Conservation (phyloP, 768 basidiomycete genomes). For the Leccinum pellstonianum region DNA sequence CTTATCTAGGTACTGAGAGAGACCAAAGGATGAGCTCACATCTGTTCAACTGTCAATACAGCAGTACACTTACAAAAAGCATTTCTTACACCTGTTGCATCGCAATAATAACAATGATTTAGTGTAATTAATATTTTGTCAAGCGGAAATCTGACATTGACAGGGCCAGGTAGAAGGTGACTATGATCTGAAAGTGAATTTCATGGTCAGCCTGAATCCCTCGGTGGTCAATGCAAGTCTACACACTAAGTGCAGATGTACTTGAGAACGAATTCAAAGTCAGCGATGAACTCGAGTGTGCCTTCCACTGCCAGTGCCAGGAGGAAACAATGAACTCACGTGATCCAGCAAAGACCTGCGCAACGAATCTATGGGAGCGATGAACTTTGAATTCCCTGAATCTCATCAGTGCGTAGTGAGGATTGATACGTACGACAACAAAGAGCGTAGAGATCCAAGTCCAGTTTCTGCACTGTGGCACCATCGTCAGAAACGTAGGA, state of each 20-base stretch:
- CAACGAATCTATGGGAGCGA: conserved; percentile 13
- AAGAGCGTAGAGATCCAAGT: conserved; percentile 18
- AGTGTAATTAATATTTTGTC: too few species aligned
- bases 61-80: not conserved
- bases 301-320: too few species aligned
- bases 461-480: conserved; percentile 9
- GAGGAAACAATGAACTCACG: conserved; percentile 1
- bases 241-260: conserved; percentile 1
- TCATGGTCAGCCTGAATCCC: not conserved
- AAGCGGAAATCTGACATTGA: conserved; percentile 1
- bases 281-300: not conserved
- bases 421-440: conserved; percentile 9
- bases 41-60: not conserved
- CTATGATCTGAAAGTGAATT: not conserved
- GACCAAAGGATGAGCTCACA: conserved; percentile 7
- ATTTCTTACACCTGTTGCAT: conserved; percentile 5
- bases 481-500: not conserved
- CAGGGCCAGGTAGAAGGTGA: conserved; percentile 10
- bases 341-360: conserved; percentile 7
- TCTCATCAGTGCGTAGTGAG: too few species aligned
- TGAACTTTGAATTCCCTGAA: not conserved
- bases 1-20: not conserved
- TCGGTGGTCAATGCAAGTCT: not conserved
- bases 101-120: not conserved
- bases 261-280: conserved; percentile 1